These are phyloP conservation scores for Aristolochia fimbriata DNA, from an alignment of 164 flowering plant species.

Conservation along the genomic window DNA sequence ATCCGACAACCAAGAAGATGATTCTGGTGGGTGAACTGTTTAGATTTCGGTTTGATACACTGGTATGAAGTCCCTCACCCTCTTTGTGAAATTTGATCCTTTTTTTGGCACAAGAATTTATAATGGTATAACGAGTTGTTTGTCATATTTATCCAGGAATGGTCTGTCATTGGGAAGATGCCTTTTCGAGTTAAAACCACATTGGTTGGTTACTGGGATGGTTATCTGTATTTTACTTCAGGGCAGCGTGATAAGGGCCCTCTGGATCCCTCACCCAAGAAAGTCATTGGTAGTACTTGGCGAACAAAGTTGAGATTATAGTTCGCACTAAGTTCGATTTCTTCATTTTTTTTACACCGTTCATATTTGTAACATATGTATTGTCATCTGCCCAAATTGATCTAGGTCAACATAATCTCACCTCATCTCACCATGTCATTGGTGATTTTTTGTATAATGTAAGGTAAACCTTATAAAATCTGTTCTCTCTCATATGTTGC, in stretches of 20 bases:
- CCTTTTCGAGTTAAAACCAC: slow-evolving; percentile 90
- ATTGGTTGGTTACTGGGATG: slow-evolving; percentile 74
- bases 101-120: too few species aligned
- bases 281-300: slow-evolving; percentile 70
- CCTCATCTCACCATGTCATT: too few species aligned
- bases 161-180: slow-evolving; percentile 84
- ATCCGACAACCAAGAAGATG: slow-evolving; percentile 78
- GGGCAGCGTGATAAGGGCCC: slow-evolving; percentile 94
- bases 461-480: too few species aligned
- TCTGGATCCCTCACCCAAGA: slow-evolving; percentile 68
- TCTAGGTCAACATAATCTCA: too few species aligned
- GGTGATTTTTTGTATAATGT: too few species aligned
- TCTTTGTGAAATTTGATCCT: too few species aligned
- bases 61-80: slow-evolving; percentile 28
- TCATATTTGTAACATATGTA: too few species aligned
- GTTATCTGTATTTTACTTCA: slow-evolving; percentile 89
- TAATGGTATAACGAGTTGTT: not conserved
- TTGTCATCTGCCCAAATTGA: too few species aligned
- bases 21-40: slow-evolving; percentile 73
- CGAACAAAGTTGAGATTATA: slow-evolving; percentile 58
- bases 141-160: slow-evolving; percentile 37
- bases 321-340: not conserved
- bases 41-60: slow-evolving; percentile 48
- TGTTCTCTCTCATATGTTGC: too few species aligned
- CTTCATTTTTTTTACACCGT: too few species aligned